Evolutionary conservation across 495 filamentous ascomycete genomes (phyloP).

Genomic region (Penicillium nucicola): DNA sequence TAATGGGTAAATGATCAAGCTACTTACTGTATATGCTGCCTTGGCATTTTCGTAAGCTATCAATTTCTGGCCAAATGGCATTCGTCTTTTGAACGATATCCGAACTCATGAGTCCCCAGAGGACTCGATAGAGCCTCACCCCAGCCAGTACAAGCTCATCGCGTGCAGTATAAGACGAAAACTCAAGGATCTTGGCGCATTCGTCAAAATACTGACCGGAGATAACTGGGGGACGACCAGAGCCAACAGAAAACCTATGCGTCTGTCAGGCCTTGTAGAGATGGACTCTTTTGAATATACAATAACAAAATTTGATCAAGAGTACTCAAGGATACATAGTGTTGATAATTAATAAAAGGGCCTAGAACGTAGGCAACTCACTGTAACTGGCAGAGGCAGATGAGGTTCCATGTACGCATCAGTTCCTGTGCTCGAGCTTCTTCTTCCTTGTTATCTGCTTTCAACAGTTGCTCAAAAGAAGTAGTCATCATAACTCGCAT

Average conservation of each 20-base stretch:
- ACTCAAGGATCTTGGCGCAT: conserved; percentile 13
- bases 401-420: conserved; percentile 17
- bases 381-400: conserved; percentile 18
- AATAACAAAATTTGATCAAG: too few relatives aligned
- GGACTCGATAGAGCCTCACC: conserved; percentile 7
- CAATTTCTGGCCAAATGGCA: conserved; percentile 12
- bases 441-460: neutral
- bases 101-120: conserved; percentile 13
- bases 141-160: conserved; percentile 15
- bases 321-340: too few relatives aligned
- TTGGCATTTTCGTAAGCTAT: conserved; percentile 7
- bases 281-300: too few relatives aligned
- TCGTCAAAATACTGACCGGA: conserved; percentile 13
- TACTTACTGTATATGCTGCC: conserved; percentile 14
- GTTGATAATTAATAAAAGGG: too few relatives aligned
- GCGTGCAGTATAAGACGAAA: conserved; percentile 9
- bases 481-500: conserved; percentile 17
- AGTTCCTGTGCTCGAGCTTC: conserved; percentile 3
- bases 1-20: too few relatives aligned
- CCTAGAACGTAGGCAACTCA: neutral
- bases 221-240: conserved; percentile 15
- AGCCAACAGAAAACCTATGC: conserved; percentile 12
- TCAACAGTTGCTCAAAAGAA: conserved; percentile 7
- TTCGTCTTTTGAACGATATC: conserved; percentile 4
- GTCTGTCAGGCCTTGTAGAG: neutral